Percentiles rank a stretch among this genome's conserved stretches.
These are phyloP conservation scores for Serendipita indica DNA, from an alignment of 768 basidiomycete species.

Conservation along the genomic window DNA sequence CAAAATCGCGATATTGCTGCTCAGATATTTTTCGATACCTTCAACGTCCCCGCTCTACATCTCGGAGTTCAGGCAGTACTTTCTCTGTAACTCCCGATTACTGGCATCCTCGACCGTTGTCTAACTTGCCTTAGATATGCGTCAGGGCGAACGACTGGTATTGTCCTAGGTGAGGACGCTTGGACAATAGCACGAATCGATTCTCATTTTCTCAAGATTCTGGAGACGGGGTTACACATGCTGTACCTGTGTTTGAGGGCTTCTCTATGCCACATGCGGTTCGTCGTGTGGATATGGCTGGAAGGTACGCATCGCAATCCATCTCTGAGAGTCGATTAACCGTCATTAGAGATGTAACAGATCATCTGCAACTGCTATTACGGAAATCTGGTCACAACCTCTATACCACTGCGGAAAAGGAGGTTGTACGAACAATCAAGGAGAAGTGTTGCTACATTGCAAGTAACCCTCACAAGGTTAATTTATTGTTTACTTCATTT, in stretches of 20 bases:
- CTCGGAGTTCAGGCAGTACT: conserved; percentile 95
- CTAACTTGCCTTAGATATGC: conserved; percentile 58
- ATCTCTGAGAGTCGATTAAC: background rate
- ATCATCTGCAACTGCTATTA: conserved; percentile 84
- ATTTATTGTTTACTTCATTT: conserved; percentile 22
- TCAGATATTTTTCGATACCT: conserved; percentile 99
- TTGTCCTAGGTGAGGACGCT: too few species aligned
- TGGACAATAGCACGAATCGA: too few species aligned
- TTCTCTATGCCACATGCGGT: conserved; percentile 99
- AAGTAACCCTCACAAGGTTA: conserved; percentile 83
- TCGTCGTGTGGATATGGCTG: conserved; percentile 88
- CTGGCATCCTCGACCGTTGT: background rate
- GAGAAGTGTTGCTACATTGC: conserved; percentile 97
- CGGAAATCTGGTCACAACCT: conserved; percentile 91
- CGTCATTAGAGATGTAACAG: conserved; percentile 73
- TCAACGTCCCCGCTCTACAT: conserved; percentile 96
- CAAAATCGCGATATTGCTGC: conserved; percentile 93
- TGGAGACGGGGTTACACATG: conserved; percentile 96
- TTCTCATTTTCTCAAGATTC: too few species aligned
- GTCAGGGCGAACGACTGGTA: conserved; percentile 96
- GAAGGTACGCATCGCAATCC: conserved; percentile 40
- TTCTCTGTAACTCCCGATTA: conserved; percentile 56
- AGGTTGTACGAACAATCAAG: conserved; percentile 93
- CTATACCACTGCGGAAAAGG: conserved; percentile 92
- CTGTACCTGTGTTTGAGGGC: conserved; percentile 96